A percentile compares a stretch with the other conserved stretches of the same genome.
phyloP scores from a whole-genome alignment of 176 grass and related monocot genomes.

The Avena eriantha region DNA sequence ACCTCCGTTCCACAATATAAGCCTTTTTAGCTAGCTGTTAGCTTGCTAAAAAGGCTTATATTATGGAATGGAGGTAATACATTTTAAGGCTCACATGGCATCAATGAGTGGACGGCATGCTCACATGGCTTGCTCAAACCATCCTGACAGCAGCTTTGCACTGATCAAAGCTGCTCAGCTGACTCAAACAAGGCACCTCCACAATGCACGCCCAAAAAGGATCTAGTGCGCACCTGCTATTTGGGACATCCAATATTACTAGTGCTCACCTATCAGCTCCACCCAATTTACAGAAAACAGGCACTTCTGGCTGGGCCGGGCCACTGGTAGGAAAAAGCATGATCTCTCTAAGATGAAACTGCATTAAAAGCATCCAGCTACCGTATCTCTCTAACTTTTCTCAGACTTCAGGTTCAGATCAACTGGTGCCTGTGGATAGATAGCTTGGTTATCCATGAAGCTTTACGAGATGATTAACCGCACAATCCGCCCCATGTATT shows the following conservation, averaged over 20 bases:
- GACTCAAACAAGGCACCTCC: slow-evolving; percentile 13
- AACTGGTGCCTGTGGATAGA: background rate
- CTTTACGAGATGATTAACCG: slow-evolving; percentile 71
- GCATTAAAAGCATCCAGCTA: slow-evolving; percentile 27
- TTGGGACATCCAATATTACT: slow-evolving; percentile 1
- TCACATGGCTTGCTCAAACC: slow-evolving; percentile 29
- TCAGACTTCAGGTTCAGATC: slow-evolving; percentile 4
- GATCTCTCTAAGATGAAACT: slow-evolving; percentile 17
- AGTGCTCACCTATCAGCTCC: slow-evolving; percentile 28
- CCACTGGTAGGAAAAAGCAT: background rate
- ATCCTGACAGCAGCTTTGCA: slow-evolving; percentile 15
- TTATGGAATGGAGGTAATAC: too few species aligned
- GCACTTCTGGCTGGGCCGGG: background rate
- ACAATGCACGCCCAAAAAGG: slow-evolving; percentile 40
- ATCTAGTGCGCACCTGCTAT: background rate
- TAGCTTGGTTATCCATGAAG: background rate
- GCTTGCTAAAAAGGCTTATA: too few species aligned
- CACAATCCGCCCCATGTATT: slow-evolving; percentile 68
- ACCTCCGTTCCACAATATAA: too few species aligned
- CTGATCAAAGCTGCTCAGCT: slow-evolving; percentile 1
- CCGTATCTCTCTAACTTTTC: slow-evolving; percentile 30
- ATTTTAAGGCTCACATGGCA: slow-evolving; percentile 9
- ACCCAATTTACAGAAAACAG: slow-evolving; percentile 1
- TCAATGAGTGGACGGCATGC: slow-evolving; percentile 13
- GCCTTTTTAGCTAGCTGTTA: too few species aligned